phyloP scores from a whole-genome alignment of 2,329 filamentous ascomycete species.

The Claviceps africana region DNA sequence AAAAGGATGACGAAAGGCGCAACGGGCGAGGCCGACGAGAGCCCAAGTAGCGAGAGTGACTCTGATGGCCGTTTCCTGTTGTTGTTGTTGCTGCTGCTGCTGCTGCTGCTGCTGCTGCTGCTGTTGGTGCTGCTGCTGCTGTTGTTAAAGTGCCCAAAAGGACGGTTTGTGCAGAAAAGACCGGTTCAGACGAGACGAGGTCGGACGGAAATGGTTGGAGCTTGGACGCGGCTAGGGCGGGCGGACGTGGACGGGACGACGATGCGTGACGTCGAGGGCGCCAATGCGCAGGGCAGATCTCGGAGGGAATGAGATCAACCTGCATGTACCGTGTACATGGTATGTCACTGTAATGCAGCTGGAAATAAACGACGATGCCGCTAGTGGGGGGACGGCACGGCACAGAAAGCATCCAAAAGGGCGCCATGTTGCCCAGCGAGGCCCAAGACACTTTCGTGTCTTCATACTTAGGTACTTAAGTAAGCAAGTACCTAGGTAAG shows the following conservation, averaged over 20 bases:
- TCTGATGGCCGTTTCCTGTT: neutral
- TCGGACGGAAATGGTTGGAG: neutral
- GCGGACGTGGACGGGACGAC: neutral
- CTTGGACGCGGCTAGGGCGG: neutral
- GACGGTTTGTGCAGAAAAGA: neutral
- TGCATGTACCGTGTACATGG: neutral
- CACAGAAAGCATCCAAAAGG: neutral
- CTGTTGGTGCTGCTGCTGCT: too few relatives aligned
- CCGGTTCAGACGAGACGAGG: neutral
- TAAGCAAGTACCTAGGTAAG: too few relatives aligned
- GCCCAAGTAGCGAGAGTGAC: neutral
- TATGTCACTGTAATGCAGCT: neutral
- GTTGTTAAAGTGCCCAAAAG: neutral
- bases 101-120: too few relatives aligned
- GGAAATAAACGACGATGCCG: neutral
- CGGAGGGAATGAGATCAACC: neutral
- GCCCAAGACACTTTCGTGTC: too few relatives aligned
- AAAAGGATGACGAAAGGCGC: neutral
- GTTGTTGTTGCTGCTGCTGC: too few relatives aligned
- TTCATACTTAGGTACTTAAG: too few relatives aligned
- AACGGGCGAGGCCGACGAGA: neutral
- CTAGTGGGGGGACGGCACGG: neutral
- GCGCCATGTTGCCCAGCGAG: neutral
- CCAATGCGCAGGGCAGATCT: neutral
- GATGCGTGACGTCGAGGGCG: neutral